Conservation (phyloP, 2,329 filamentous ascomycete genomes). For the Hypoxylon sp. region DNA sequence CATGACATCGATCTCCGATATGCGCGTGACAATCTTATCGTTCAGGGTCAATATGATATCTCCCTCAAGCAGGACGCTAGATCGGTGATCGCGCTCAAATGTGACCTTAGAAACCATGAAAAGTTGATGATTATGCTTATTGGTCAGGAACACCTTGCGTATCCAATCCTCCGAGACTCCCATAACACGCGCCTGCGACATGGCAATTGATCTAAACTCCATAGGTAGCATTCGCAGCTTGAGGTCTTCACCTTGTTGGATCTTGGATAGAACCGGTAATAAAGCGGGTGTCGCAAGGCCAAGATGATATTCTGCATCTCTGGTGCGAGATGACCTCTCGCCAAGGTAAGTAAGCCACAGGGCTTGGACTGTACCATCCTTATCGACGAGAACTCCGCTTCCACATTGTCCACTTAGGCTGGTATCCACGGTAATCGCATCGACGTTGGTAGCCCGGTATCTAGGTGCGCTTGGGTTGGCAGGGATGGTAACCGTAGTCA, state of each 20-base stretch:
- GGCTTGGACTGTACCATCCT: conserved; percentile 92
- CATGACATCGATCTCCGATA: conserved; percentile 95
- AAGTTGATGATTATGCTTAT: conserved; percentile 91
- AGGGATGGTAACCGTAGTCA: conserved; percentile 95
- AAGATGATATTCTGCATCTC: conserved; percentile 96
- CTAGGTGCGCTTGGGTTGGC: conserved; percentile 90
- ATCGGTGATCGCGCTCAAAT: conserved; percentile 63
- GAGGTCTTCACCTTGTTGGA: conserved; percentile 81
- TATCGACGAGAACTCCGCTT: conserved; percentile 88
- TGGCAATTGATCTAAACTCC: conserved; percentile 93
- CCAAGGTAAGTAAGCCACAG: conserved; percentile 97
- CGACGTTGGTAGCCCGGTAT: conserved; percentile 94
- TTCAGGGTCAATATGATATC: conserved; percentile 94
- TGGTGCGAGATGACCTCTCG: conserved; percentile 81
- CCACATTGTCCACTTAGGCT: conserved; percentile 90
- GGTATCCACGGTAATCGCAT: conserved; percentile 96
- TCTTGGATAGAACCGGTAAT: conserved; percentile 85
- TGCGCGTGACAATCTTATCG: conserved; percentile 88
- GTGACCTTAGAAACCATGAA: conserved; percentile 97
- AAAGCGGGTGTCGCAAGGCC: conserved; percentile 89
- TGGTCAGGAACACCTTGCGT: conserved; percentile 84
- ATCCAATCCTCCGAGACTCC: conserved; percentile 97
- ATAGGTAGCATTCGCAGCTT: conserved; percentile 90
- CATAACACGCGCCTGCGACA: conserved; percentile 97
- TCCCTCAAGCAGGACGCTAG: conserved; percentile 78